A percentile compares a stretch with the other conserved stretches of the same genome.
Conservation (phyloP, 2,329 filamentous ascomycete genomes). For the Davidsoniella australis region DNA sequence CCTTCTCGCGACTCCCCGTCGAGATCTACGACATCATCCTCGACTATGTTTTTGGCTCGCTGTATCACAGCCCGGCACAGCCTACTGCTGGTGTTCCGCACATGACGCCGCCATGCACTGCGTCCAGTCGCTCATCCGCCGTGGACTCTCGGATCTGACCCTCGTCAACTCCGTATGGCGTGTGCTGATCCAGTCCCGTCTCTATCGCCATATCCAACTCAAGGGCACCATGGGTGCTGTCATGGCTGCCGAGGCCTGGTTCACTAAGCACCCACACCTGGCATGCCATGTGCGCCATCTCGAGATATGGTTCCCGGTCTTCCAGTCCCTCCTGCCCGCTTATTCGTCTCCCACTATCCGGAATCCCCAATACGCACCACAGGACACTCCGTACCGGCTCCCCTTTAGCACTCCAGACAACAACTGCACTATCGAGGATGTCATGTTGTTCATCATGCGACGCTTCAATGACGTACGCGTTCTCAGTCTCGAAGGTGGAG, state of each 20-base stretch:
- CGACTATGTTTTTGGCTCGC: conserved; percentile 53
- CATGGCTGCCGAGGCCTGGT: conserved; percentile 42
- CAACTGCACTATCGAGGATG: conserved; percentile 54
- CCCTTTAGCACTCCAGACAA: conserved; percentile 27
- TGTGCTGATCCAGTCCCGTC: conserved; percentile 48
- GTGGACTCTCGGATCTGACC: conserved; percentile 48
- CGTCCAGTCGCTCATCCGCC: conserved; percentile 46
- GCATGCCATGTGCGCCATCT: conserved; percentile 51
- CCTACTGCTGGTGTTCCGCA: conserved; percentile 28
- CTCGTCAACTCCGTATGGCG: conserved; percentile 48
- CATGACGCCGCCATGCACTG: conserved; percentile 12
- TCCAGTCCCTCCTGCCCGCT: conserved; percentile 31
- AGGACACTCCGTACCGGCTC: conserved; percentile 27
- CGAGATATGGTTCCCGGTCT: conserved; percentile 65
- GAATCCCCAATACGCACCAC: background rate
- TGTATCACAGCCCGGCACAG: conserved; percentile 41
- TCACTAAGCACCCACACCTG: conserved; percentile 40
- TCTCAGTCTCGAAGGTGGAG: conserved; percentile 59
- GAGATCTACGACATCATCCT: conserved; percentile 59
- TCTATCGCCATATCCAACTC: conserved; percentile 61
- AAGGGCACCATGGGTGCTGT: conserved; percentile 52
- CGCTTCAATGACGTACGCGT: conserved; percentile 45
- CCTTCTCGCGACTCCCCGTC: conserved; percentile 37
- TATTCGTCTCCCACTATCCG: background rate
- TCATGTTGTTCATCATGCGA: conserved; percentile 44